These are phyloP conservation scores for Malus sieversii DNA, from an alignment of 306 rosid species.

Conservation along the genomic window DNA sequence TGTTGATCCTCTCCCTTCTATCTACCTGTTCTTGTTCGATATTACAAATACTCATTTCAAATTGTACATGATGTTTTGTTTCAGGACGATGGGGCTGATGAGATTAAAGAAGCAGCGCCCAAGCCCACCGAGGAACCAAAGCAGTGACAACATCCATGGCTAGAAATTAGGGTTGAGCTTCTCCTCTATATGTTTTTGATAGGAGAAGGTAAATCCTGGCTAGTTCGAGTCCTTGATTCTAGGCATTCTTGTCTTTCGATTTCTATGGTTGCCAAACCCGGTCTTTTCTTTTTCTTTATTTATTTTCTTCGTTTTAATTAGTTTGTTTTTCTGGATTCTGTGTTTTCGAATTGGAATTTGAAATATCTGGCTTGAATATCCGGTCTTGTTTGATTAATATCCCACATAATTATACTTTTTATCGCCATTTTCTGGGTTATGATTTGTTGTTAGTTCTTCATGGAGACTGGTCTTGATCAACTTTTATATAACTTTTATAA, in stretches of 20 bases:
- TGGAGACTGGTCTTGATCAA: neutral
- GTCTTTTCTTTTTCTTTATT: constrained; percentile 10
- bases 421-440: neutral
- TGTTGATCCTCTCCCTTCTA: neutral
- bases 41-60: neutral
- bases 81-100: constrained; percentile 96
- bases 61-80: neutral
- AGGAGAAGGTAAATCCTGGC: constrained; percentile 60
- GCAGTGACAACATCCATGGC: constrained; percentile 37
- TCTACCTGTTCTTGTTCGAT: neutral
- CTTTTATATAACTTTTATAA: neutral
- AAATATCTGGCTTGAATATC: constrained; percentile 29
- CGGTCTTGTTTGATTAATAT: neutral
- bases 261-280: constrained; percentile 45
- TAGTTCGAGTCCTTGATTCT: constrained; percentile 39
- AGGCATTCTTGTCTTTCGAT: constrained; percentile 61
- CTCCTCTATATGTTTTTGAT: constrained; percentile 69
- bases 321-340: constrained; percentile 53
- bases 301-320: constrained; percentile 12
- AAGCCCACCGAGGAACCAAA: constrained; percentile 29
- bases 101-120: constrained; percentile 65
- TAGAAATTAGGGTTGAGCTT: constrained; percentile 45
- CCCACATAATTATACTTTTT: neutral
- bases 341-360: constrained; percentile 46
- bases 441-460: neutral